Percentiles rank a stretch among this genome's conserved stretches.
phyloP scores from a whole-genome alignment of 1,139 yeast genomes.

The Diutina neorugosa region DNA sequence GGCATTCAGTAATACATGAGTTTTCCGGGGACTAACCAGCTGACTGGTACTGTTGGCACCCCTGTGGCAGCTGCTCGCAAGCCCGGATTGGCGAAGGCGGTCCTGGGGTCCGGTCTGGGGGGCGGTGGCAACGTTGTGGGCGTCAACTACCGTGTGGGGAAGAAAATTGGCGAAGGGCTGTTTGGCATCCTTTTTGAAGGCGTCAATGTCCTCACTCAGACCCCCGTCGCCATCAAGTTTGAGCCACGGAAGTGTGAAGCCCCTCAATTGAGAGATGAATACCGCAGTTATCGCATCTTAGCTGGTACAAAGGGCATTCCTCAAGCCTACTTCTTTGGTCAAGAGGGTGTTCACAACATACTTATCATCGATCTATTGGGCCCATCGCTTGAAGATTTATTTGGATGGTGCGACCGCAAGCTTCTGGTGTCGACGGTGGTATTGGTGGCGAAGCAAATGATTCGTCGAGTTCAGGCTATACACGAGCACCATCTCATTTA shows the following conservation, averaged over 20 bases:
- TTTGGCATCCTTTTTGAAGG: conserved; percentile 80
- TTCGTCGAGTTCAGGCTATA: conserved; percentile 1
- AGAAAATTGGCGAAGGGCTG: conserved; percentile 78
- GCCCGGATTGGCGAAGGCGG: not conserved
- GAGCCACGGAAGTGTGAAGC: conserved; percentile 75
- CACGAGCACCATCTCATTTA: conserved; percentile 1
- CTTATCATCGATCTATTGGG: conserved; percentile 64
- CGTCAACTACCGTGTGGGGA: conserved; percentile 67
- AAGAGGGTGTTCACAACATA: conserved; percentile 68
- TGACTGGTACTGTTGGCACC: not conserved
- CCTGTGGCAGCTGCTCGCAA: not conserved
- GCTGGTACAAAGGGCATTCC: conserved; percentile 57
- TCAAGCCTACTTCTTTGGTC: conserved; percentile 68
- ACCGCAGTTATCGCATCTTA: conserved; percentile 57
- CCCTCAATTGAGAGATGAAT: conserved; percentile 70
- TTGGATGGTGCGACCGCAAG: conserved; percentile 72
- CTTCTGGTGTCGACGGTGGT: conserved; percentile 61
- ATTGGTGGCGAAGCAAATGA: conserved; percentile 16
- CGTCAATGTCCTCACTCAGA: conserved; percentile 59
- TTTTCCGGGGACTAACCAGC: conserved; percentile 2
- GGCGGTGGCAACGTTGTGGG: conserved; percentile 40
- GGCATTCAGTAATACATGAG: not conserved
- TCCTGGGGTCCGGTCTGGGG: not conserved
- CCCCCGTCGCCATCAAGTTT: conserved; percentile 69
- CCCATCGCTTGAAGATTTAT: conserved; percentile 66